phyloP scores from a whole-genome alignment of 371 early-diverging fungal species.

The Mortierella sp. region DNA sequence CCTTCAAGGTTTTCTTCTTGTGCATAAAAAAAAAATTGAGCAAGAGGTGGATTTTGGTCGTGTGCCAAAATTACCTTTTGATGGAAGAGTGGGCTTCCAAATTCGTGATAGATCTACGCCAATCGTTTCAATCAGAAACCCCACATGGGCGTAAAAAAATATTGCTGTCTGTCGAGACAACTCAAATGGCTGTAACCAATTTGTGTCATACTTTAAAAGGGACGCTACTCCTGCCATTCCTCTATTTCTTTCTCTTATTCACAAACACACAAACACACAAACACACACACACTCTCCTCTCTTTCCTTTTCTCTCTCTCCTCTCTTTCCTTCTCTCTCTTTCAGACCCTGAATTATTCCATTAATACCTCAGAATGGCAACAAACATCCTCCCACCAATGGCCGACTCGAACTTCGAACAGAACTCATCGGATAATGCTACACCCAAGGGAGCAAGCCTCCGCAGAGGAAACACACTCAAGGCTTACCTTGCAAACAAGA shows the following conservation, averaged over 20 bases:
- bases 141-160: constrained; percentile 25
- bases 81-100: neutral
- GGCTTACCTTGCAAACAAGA: constrained; percentile 57
- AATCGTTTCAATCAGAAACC: constrained; percentile 17
- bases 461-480: constrained; percentile 52
- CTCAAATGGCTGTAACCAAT: no score
- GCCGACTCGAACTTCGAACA: constrained; percentile 24
- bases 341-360: neutral
- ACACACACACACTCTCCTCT: constrained; percentile 2
- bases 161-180: neutral
- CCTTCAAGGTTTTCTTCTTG: no score
- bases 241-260: neutral
- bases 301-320: neutral
- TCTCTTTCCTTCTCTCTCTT: constrained; percentile 2
- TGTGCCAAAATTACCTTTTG: neutral
- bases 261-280: constrained; percentile 3
- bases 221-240: neutral
- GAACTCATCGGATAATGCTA: neutral
- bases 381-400: constrained; percentile 40
- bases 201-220: neutral
- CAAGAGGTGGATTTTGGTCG: neutral
- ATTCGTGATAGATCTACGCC: constrained; percentile 1
- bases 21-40: no score
- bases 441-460: constrained; percentile 25
- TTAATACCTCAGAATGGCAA: constrained; percentile 18